Base-by-base conservation (phyloP, 2,329 filamentous ascomycete species). In the Xylariaceae sp. region DNA sequence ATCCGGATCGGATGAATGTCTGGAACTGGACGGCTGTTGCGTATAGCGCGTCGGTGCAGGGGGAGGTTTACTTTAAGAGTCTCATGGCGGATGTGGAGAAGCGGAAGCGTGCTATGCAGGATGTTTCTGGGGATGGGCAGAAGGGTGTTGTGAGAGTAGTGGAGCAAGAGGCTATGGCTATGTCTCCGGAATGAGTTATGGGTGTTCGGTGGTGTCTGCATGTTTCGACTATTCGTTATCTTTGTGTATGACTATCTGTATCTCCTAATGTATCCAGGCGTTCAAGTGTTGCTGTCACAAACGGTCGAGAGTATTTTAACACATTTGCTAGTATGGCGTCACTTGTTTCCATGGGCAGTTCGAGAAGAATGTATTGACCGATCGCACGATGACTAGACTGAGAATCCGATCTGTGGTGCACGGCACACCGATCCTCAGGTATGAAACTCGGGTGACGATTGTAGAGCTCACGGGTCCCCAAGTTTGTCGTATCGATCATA, bases 11-110 rank as follows among this genome's bases (percentile, higher is more conserved):
- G 57, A 80, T 81, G 65, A 96, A 96, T 70, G 77, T 85, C 1
- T 90, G 87, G 78, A 87, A 84, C 70, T 95, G 91, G 89, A 92
- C 87, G 1, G 88, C 92, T 0, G 81, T 92, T n/a, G 85, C 87
- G 15, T 96, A 96, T 73, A 90, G 87, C 63, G 85, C 89, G 11
- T 93, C 89, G 0, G 87, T 91, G 6, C 88, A 91, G 70, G 89
- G 90, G 1, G 90, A 95, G 74, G 88, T 92, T 0, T 94, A 95
- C 71, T 86, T 94, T 62, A 90, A 89, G 74, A 85, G 84, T 11
- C 74, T 96, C 56, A 85, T 94, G 3, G 80, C 80, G 0, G 90
- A 94, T 67, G 82, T 86, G 15, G 88, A 88, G 70, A 83, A 84
- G 71, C 78, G 84, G 66, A 82, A 81, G 63, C 73, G 75, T 53